These are phyloP conservation scores for Ogataea salicorniae DNA, from an alignment of 805 yeast species.

Conservation along the genomic window DNA sequence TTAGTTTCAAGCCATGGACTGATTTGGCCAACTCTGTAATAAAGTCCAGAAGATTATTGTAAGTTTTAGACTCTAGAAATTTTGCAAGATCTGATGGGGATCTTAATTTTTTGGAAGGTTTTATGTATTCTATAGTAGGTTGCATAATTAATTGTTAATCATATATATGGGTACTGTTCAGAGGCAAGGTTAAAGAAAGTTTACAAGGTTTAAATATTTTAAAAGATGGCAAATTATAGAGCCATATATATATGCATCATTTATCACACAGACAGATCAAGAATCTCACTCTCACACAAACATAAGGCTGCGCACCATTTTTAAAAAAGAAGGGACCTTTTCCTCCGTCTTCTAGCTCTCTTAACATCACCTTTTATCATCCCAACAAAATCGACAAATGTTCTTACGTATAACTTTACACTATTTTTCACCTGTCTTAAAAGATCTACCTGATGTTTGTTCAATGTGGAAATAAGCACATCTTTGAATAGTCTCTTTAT, in stretches of 20 bases:
- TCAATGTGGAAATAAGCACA: too few relatives aligned
- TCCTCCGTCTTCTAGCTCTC: too few relatives aligned
- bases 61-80: constrained; percentile 53
- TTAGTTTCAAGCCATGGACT: constrained; percentile 40
- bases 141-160: background rate
- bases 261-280: too few relatives aligned
- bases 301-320: background rate
- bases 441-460: too few relatives aligned
- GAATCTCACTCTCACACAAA: background rate
- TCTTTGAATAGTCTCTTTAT: background rate
- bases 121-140: constrained; percentile 1
- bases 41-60: constrained; percentile 47
- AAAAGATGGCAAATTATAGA: background rate
- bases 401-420: too few relatives aligned
- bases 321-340: too few relatives aligned
- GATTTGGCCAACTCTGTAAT: constrained; percentile 54
- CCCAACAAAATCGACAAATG: too few relatives aligned
- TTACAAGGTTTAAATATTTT: too few relatives aligned
- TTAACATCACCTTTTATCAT: too few relatives aligned
- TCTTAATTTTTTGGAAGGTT: constrained; percentile 21
- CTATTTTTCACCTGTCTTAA: too few relatives aligned
- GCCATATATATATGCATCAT: too few relatives aligned
- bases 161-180: background rate
- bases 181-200: background rate
- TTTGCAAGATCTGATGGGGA: constrained; percentile 49